These are phyloP conservation scores for Verticillium dahliae DNA, from an alignment of 2,329 filamentous ascomycete species.

Conservation along the genomic window DNA sequence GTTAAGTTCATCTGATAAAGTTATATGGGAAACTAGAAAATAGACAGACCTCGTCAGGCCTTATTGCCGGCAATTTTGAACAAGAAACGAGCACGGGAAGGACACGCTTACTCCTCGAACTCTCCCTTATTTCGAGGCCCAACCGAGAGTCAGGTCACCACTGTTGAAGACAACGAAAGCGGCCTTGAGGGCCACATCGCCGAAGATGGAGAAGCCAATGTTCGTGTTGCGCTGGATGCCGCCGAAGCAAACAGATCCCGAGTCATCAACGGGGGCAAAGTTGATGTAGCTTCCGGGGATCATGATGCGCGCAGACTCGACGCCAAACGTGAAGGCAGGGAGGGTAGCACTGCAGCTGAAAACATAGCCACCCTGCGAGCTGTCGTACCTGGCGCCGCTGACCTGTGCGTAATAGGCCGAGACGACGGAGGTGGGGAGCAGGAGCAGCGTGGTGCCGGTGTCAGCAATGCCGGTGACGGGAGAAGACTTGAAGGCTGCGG, in stretches of 20 bases:
- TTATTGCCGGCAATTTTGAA: too few relatives aligned
- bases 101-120: too few relatives aligned
- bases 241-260: slow-evolving; percentile 42
- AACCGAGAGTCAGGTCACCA: slow-evolving; percentile 29
- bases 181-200: slow-evolving; percentile 58
- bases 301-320: slow-evolving; percentile 34
- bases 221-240: slow-evolving; percentile 43
- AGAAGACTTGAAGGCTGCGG: slow-evolving; percentile 7
- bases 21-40: too few relatives aligned
- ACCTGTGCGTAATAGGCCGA: slow-evolving; percentile 17
- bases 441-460: slow-evolving; percentile 20
- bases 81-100: too few relatives aligned
- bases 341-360: slow-evolving; percentile 36
- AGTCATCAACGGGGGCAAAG: slow-evolving; percentile 33
- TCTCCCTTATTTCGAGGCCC: slow-evolving; percentile 21
- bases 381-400: slow-evolving; percentile 14
- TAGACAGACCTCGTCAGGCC: too few relatives aligned
- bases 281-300: slow-evolving; percentile 36
- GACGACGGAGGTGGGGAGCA: slow-evolving; percentile 15
- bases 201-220: slow-evolving; percentile 46
- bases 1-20: too few relatives aligned
- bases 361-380: slow-evolving; percentile 19
- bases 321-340: slow-evolving; percentile 34
- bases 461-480: slow-evolving; percentile 15
- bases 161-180: slow-evolving; percentile 54